Evolutionary conservation across 2,329 filamentous ascomycete species (phyloP), one percentile per base, ranked within the genome.

Genomic region (Chaetothyriales sp.): DNA sequence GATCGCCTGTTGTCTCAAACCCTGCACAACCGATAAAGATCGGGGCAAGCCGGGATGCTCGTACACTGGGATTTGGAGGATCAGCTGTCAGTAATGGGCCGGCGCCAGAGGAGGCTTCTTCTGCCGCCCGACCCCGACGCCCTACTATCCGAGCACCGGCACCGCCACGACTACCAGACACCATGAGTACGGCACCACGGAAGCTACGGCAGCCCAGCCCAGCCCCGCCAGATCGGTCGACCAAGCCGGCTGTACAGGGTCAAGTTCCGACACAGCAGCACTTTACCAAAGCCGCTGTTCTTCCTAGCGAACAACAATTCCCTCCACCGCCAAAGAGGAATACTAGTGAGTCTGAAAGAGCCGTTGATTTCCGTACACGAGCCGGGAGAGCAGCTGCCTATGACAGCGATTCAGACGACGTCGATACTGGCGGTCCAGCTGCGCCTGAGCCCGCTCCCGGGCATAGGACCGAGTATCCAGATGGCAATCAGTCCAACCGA

Each of bases 401-500:
- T 50, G 51, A 62, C 3, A 69, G 74, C 49, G 73, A 75, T 46
- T 76, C 73, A 5, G 74, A 77, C 53, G 75, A 76, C 6, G 59
- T 59, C 9, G 71, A 75, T 63, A 5, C 57, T 64, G 0, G 74
- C 75, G 28, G 75, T 79, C 43, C 64, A 10, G 28, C 32, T 15
- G 32, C 32, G 5, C 10, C 32, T 15, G 32, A 39, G 32, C 10
- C 32, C 32, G 2, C 74, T 1, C 65, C 73, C 12, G 72, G 78
- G 9, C 66, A 71, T 47, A 70, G 70, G 18, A 77, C 75, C 7
- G 78, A 85, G 47, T 95, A 86, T 63, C 92, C 92, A 0, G 89
- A 98, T 66, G 74, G 84, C 1, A 86, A 87, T 1, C 81, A 83
- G 57, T 79, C 86, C 1, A 98, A 95, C 63, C 80, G 92, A 47